Evolutionary conservation across 139 green algal species (phyloP).

Genomic region (Picochlorum costavermella): DNA sequence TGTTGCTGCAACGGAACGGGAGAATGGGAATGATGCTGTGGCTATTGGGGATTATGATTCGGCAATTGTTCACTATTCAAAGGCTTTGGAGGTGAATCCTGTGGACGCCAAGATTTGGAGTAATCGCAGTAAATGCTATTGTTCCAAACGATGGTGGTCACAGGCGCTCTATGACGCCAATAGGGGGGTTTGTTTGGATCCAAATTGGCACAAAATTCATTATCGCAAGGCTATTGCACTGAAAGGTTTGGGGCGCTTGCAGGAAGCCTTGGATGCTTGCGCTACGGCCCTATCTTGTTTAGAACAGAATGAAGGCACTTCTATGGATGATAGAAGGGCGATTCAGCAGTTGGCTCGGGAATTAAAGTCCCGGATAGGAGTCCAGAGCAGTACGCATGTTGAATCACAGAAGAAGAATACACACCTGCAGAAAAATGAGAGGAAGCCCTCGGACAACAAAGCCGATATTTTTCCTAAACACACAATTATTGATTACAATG

Average conservation of each 20-base stretch:
- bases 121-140: conserved; percentile 24
- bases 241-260: neutral
- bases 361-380: no score
- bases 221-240: conserved; percentile 13
- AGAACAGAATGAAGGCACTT: no score
- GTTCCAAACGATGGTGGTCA: conserved; percentile 20
- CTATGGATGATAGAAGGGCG: no score
- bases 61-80: conserved; percentile 26
- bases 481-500: no score
- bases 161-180: conserved; percentile 28
- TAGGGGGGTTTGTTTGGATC: conserved; percentile 11
- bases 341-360: no score
- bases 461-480: no score
- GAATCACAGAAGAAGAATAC: no score
- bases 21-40: conserved; percentile 27
- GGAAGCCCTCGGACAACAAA: no score
- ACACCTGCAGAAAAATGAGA: no score
- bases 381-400: no score
- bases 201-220: conserved; percentile 25
- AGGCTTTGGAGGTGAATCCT: neutral
- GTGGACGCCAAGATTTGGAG: conserved; percentile 13
- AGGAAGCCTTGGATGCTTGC: neutral
- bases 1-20: conserved; percentile 7
- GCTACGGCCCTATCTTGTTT: no score
- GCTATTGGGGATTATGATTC: neutral